Conservation (phyloP, 2,329 filamentous ascomycete species). For the Claviceps digitariae region DNA sequence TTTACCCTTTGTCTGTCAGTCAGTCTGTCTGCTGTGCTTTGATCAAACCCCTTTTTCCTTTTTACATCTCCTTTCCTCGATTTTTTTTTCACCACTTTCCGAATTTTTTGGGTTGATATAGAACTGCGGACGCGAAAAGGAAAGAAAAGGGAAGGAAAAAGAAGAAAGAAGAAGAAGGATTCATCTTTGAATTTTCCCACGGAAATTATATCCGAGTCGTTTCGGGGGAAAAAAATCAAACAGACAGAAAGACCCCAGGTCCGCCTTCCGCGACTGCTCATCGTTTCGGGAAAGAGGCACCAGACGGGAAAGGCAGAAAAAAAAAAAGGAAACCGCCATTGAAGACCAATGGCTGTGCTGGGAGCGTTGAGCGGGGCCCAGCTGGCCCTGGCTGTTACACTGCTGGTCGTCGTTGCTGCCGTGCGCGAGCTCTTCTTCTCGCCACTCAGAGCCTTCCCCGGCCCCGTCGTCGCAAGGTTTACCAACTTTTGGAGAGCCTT, state of each 20-base stretch:
- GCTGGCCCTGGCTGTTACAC: neutral
- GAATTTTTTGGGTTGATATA: neutral
- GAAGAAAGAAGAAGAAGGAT: neutral
- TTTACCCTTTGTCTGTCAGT: neutral
- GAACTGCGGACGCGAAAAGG: neutral
- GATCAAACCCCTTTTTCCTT: neutral
- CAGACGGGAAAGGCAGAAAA: neutral
- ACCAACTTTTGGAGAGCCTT: constrained; percentile 8
- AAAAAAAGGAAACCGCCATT: neutral
- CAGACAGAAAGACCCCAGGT: neutral
- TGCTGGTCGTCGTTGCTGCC: neutral
- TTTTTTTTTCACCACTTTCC: neutral
- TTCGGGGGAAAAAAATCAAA: neutral
- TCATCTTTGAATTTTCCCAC: neutral
- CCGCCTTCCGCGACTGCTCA: neutral
- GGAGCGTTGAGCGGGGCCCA: neutral
- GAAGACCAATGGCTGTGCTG: neutral
- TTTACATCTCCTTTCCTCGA: neutral
- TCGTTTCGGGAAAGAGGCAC: neutral
- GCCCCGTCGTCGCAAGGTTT: constrained; percentile 6
- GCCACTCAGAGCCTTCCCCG: constrained; percentile 7
- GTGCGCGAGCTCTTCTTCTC: constrained; percentile 5
- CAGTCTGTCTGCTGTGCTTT: neutral
- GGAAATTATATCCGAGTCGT: neutral
- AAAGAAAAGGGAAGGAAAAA: neutral